Base-by-base conservation (phyloP, 2,329 filamentous ascomycete species). In the Colletotrichum euphorbiae region DNA sequence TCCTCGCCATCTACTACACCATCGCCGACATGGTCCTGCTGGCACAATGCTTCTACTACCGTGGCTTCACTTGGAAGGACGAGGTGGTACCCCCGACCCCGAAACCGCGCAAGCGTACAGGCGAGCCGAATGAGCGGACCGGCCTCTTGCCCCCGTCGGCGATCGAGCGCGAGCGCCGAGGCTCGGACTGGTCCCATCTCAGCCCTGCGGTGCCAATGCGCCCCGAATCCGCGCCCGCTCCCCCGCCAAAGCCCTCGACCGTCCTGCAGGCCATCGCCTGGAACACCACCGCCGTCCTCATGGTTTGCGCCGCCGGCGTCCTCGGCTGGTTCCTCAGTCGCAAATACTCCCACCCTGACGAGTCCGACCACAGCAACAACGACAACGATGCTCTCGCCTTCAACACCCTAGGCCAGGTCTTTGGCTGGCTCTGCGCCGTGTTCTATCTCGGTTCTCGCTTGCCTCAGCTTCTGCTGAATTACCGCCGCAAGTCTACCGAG, bases 1-100 rank as follows among this genome's bases (percentile, higher is more conserved):
- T 97, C 60, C 84, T 98, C n/a, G 94, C 94, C 12, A 87, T 97
- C 15, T 97, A 97, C 79, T 97, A 98, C 77, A 97, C 94, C 15
- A 85, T 97, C 42, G 94, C 94, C 69, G 95, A 98, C 76, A 87
- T 98, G 46, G 93, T 98, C 2, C 85, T 99, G 1, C 83, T 98
- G 0, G 86, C 84, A 1, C 96, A 99, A 80, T 97, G 93, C 79
- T 97, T 98, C 82, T 98, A 97, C 82, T 99, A 99, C 79, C 90
- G 93, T 59, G 94, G 94, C 3, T 96, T 97, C 72, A 90, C 88
- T 2, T 87, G 85, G 83, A 82, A 79, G 59, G 88, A 90, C 71
- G 81, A 88, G 63, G 79, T 85, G 13, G 75, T 80, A 7, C 76
- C 83, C 9, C 73, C 77, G 45, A 74, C 80, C 50, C 75, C 79